Percentiles rank a stretch among this genome's conserved stretches.
Evolutionary conservation across 192 early-diverging fungal species (phyloP).

Genomic region (Entophlyctis luteolus): DNA sequence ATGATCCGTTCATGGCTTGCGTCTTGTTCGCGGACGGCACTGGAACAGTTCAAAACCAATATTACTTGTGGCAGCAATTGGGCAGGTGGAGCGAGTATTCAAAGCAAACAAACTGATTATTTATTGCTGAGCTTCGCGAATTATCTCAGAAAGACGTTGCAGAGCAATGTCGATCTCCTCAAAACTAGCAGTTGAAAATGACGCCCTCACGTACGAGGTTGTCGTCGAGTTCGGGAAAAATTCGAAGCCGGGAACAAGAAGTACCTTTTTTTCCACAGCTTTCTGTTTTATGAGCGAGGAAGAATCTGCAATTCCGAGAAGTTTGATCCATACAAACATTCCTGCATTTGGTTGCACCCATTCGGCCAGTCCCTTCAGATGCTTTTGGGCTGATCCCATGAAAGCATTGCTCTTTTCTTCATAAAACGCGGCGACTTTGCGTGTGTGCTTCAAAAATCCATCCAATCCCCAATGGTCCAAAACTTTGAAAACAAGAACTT

Average conservation of each 20-base stretch:
- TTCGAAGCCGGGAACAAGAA: conserved; percentile 57
- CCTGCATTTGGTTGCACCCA: conserved; percentile 54
- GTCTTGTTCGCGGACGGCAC: neutral
- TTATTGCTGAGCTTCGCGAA: conserved; percentile 27
- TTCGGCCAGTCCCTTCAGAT: conserved; percentile 53
- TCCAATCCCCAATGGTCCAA: conserved; percentile 74
- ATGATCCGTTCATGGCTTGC: conserved; percentile 19
- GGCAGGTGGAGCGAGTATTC: conserved; percentile 15
- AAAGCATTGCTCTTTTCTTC: conserved; percentile 65
- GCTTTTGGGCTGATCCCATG: conserved; percentile 55
- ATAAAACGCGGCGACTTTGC: conserved; percentile 71
- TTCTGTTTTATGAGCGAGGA: conserved; percentile 43
- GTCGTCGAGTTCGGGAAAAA: conserved; percentile 49
- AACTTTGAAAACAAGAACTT: conserved; percentile 68
- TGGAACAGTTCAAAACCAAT: neutral
- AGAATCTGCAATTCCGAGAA: conserved; percentile 41
- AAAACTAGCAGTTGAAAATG: conserved; percentile 42
- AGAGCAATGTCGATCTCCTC: conserved; percentile 47
- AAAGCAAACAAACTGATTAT: neutral
- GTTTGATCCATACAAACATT: conserved; percentile 87
- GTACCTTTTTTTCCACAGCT: conserved; percentile 51
- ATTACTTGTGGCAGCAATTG: conserved; percentile 6
- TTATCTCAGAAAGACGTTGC: conserved; percentile 36
- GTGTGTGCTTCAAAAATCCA: conserved; percentile 73
- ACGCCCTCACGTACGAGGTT: conserved; percentile 50